A percentile compares a stretch with the other conserved stretches of the same genome.
Evolutionary conservation across 805 yeast species (phyloP).

Genomic region (Candida namnaoensis): DNA sequence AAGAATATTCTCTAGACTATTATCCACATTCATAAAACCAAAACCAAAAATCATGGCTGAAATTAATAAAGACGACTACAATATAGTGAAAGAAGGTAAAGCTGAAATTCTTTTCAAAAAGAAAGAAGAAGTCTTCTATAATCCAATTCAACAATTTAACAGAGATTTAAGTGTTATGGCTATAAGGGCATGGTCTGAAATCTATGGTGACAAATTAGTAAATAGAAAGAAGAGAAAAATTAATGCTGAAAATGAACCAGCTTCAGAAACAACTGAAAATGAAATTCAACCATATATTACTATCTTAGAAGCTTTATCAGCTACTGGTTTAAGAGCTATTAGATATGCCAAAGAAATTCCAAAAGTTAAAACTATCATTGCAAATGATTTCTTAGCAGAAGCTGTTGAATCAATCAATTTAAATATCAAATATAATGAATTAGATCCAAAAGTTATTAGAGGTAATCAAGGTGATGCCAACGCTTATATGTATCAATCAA

Average conservation of each 20-base stretch:
- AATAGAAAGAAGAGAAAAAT: slow-evolving; percentile 24
- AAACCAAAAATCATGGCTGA: neutral
- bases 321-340: slow-evolving; percentile 91
- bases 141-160: slow-evolving; percentile 94
- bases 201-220: slow-evolving; percentile 32
- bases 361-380: slow-evolving; percentile 59
- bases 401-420: slow-evolving; percentile 78
- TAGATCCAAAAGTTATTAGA: slow-evolving; percentile 36
- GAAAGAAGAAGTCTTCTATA: slow-evolving; percentile 81
- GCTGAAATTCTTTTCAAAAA: slow-evolving; percentile 81
- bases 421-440: slow-evolving; percentile 58
- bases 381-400: slow-evolving; percentile 80
- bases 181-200: slow-evolving; percentile 77
- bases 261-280: slow-evolving; percentile 3
- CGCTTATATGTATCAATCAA: slow-evolving; percentile 54
- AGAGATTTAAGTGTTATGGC: slow-evolving; percentile 83
- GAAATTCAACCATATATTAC: slow-evolving; percentile 35
- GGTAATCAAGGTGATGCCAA: slow-evolving; percentile 90
- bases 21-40: too few relatives aligned
- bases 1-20: neutral
- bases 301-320: slow-evolving; percentile 85
- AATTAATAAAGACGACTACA: slow-evolving; percentile 24
- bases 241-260: slow-evolving; percentile 11
- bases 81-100: slow-evolving; percentile 61
- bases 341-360: slow-evolving; percentile 92